Base-by-base conservation (phyloP, 441 rosid genomes). In the Eruca vesicaria region DNA sequence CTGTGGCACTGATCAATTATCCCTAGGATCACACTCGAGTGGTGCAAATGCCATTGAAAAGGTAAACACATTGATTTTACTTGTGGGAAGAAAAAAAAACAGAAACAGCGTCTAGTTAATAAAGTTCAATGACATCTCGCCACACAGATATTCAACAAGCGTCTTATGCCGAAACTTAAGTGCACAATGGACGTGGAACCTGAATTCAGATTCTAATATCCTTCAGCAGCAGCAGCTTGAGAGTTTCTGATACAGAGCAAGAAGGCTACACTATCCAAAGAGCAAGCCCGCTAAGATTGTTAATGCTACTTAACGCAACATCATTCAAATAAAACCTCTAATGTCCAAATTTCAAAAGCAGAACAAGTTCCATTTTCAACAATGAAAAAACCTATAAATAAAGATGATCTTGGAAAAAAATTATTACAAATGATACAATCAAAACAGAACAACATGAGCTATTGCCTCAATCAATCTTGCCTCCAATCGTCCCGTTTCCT, bases 151-250 rank as follows among this genome's bases (percentile, higher is more conserved):
- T 91, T 93, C 82, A 86, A 84, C 82, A 93, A 91, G 84, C 83
- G 96, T 72, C 90, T 91, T 57, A 78, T 91, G 74, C 96, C 86
- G 15, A 91, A 93, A 82, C 91, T 93, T 80, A 77, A 92, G 6
- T 93, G 97, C 97, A 91, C 98, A 52, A 89, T 93, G 98, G 97
- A 93, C 48, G 97, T 86, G 6, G 94, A 91, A 28, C 96, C 98
- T 7, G 86, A 84, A 43, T 91, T 89, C 90, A 85, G 96, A 89
- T 93, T 93, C 90, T 93, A 85, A 90, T 73, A 14, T 63, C 7
- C 32, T 4, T 29, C 32, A n/a, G 63, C 35, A 58, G 63, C 26
- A 38, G 45, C 73, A 35, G 14, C 43, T 38, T 23, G 66, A 64
- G 63, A 58, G 63, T 23, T 23, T 23, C 26, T 23, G 26, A 23